Percentiles rank a stretch among this genome's conserved stretches.
Evolutionary conservation across 1,284 basidiomycete species (phyloP).

Genomic region (Cryptococcus sp.): DNA sequence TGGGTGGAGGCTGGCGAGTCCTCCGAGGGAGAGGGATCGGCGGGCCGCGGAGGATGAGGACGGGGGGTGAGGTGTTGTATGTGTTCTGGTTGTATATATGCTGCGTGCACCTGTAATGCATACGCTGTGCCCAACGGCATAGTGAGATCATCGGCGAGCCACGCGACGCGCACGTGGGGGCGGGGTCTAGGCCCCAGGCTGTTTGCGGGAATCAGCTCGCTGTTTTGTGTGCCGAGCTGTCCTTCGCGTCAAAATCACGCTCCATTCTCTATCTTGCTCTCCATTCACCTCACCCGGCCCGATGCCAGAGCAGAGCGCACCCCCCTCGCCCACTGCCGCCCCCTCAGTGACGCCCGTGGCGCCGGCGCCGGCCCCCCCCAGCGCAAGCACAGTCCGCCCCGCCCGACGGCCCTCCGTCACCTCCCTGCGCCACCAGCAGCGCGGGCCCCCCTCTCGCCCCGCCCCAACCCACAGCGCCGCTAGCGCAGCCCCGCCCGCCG

Average conservation of each 20-base stretch:
- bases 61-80: no score
- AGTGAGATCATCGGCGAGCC: no score
- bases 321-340: slow-evolving; percentile 6
- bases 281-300: neutral
- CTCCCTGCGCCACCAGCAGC: slow-evolving; percentile 14
- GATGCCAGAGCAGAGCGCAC: slow-evolving; percentile 14
- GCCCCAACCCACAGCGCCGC: neutral
- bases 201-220: no score
- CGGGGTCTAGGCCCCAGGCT: no score
- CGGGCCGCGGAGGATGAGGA: no score
- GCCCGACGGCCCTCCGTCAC: slow-evolving; percentile 16
- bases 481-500: neutral
- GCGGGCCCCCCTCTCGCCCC: neutral
- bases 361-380: neutral
- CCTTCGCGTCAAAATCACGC: no score
- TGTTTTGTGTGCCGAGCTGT: no score
- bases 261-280: no score
- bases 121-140: no score
- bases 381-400: slow-evolving; percentile 12
- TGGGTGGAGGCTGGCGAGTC: neutral
- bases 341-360: slow-evolving; percentile 1
- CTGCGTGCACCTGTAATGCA: no score
- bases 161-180: no score
- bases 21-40: neutral
- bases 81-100: no score